A percentile compares a stretch with the other conserved stretches of the same genome.
phyloP scores from a whole-genome alignment of 1,139 yeast genomes.

The Sugiyamaella novakii region DNA sequence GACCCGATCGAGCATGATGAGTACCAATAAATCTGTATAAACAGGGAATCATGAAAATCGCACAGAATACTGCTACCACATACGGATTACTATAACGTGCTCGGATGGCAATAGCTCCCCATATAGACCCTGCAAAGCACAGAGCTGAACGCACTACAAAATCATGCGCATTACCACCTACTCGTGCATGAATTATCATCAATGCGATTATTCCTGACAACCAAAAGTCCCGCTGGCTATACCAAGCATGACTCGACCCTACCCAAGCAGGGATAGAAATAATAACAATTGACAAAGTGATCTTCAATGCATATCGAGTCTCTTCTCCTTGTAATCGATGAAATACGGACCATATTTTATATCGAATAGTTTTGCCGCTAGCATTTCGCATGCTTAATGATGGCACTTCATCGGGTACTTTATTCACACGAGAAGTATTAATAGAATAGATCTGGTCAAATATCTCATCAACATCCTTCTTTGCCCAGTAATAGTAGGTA shows the following conservation, averaged over 20 bases:
- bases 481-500: constrained; percentile 47
- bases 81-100: constrained; percentile 45
- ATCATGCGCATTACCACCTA: constrained; percentile 48
- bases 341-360: constrained; percentile 45
- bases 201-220: constrained; percentile 49
- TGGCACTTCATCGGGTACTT: neutral
- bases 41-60: constrained; percentile 42
- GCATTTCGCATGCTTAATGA: constrained; percentile 1
- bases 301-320: constrained; percentile 49
- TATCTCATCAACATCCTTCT: constrained; percentile 52
- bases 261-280: constrained; percentile 51
- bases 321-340: constrained; percentile 44
- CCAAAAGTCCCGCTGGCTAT: constrained; percentile 47
- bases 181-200: constrained; percentile 47
- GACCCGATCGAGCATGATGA: constrained; percentile 47
- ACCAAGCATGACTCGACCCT: constrained; percentile 46
- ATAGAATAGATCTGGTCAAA: constrained; percentile 47
- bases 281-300: constrained; percentile 43
- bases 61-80: constrained; percentile 48
- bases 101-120: constrained; percentile 51
- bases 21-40: constrained; percentile 42
- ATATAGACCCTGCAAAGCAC: constrained; percentile 48
- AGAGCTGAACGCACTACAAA: constrained; percentile 42
- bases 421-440: constrained; percentile 44
- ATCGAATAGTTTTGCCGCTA: constrained; percentile 26